Base-by-base conservation (phyloP, 1,284 basidiomycete species). In the Entoloma clypeatum region DNA sequence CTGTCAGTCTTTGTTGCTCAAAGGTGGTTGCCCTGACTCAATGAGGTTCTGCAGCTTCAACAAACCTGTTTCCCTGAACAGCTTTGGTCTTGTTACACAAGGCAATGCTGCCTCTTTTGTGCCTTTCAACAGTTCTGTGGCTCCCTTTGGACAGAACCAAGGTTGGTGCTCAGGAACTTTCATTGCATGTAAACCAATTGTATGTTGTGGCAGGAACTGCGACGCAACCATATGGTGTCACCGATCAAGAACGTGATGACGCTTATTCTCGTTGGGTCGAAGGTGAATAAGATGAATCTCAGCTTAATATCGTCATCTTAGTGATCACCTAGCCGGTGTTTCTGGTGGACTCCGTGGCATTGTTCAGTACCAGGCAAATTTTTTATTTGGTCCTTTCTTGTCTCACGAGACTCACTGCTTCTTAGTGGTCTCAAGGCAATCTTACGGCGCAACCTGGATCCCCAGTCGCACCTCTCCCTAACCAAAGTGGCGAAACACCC, bases 11-110 rank as follows among this genome's bases (percentile, higher is more conserved):
- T 16, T 35, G 28, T 36, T 19, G 19, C 38, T 9, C 45, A 16
- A 10, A 31, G 8, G 14, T 14, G 30, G 34, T 33, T 22, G 38
- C 14, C 13, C 29, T 41, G 23, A 40, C 26, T 36, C 26, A 25
- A 25, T 37, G 31, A 36, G 22, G 31, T 30, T 21, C 36, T 36
- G 5, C 44, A 82, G 81, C 21, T 64, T 71, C 24, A 64, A 67
- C 33, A 85, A 85, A 52, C 82, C 81, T n/a, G 51, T 72, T 5
- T 53, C 65, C 3, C 56, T 81, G 26, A 72, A 68, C 22, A 73
- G 62, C 1, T 80, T 85, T 45, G 82, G 82, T 63, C 62, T 85
- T 39, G 75, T 85, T 18, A 79, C 81, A 1, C 68, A 75, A 43
- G 46, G 54, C 26, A 81, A 78, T 57, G 50, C 69, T 1, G 60